Conservation (phyloP, 78 protist species). For the Isochrysis galbana region DNA sequence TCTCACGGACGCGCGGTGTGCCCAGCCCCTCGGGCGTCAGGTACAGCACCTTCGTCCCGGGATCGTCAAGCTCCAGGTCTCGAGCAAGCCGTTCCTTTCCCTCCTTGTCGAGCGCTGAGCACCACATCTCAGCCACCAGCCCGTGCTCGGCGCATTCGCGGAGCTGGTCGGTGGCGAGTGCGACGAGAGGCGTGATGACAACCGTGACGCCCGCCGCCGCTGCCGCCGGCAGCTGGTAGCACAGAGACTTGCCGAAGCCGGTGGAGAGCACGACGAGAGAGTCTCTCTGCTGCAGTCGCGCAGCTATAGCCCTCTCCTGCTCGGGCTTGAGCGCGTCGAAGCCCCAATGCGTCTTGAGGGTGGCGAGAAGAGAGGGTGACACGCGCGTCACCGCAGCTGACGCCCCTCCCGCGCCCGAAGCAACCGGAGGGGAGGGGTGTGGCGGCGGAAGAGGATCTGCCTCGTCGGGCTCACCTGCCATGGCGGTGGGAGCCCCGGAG, state of each 20-base stretch:
- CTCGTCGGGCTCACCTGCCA: neutral
- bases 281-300: conserved; percentile 49
- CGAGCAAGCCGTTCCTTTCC: neutral
- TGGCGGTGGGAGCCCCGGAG: neutral
- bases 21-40: conserved; percentile 69
- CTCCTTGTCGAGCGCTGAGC: neutral
- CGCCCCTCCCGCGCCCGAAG: too few species aligned
- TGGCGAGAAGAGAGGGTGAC: neutral
- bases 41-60: conserved; percentile 53
- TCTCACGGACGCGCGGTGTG: neutral
- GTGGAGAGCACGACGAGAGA: conserved; percentile 94
- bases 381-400: neutral
- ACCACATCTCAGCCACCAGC: neutral
- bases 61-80: neutral
- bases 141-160: neutral
- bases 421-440: too few species aligned
- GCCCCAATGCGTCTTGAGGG: neutral
- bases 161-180: conserved; percentile 96
- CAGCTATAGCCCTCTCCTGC: neutral
- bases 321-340: neutral
- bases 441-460: neutral
- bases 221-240: conserved; percentile 60
- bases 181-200: conserved; percentile 95
- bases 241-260: conserved; percentile 87
- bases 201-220: conserved; percentile 36